Evolutionary conservation across 257 asterid genomes (phyloP), one percentile per base, ranked within the genome.

Genomic region (Penstemon davidsonii): DNA sequence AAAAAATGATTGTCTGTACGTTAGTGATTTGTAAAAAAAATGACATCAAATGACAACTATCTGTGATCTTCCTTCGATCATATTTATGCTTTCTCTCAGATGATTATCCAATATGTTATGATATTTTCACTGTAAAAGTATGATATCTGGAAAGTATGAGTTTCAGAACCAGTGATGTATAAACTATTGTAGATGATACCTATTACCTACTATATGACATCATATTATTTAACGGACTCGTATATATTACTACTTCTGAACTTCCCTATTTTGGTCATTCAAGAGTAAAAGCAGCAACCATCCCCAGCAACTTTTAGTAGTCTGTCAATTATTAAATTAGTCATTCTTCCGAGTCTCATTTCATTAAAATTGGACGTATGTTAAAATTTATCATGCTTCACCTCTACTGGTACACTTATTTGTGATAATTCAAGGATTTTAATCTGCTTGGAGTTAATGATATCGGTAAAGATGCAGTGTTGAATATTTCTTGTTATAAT

Each of bases 61-160:
- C 18, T 62, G 68, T 42, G 70, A 37, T 62, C 49, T 51, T 69
- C 60, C 54, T 71, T 33, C 46, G 62, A 68, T 75, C 42, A 69
- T 36, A 43, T 19, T 55, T 47, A 69, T 59, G 44, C 74, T 75
- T 33, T 69, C 74, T 67, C 43, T 67, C 57, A 58, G 40, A 53
- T 55, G 25, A 40, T 65, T 10, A 33, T 62, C 63, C 64, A 59
- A 9, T 59, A 45, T 52, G n/a, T 38, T 54, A n/a, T 50, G 40
- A 12, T 45, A 45, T 46, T 44, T 18, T 15, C 51, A 44, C n/a
- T 52, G 50, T 63, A 6, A 9, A 54, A 41, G 68, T 63, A 46
- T 33, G 13, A 0, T 11, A 37, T 49, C 45, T 49, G 12, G 50
- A 40, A 49, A 40, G 62, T 51, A 36, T 60, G 39, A 64, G n/a